A percentile compares a stretch with the other conserved stretches of the same genome.
phyloP scores from a whole-genome alignment of 257 asterid genomes.

The Nicotiana otophora region DNA sequence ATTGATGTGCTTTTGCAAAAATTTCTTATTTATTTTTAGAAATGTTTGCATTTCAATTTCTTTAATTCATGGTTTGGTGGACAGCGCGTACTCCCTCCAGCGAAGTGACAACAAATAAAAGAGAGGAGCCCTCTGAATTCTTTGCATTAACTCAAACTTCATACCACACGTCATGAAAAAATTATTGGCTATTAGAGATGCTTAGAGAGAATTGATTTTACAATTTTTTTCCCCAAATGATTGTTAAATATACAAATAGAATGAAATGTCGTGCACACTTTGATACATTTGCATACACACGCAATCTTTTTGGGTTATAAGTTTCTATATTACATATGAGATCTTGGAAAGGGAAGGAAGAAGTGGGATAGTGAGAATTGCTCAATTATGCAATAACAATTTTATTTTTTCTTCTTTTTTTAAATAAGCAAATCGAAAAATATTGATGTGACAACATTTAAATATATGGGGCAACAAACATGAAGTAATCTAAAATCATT shows the following conservation, averaged over 20 bases:
- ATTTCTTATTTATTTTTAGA: background rate
- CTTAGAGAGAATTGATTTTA: background rate
- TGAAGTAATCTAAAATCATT: too few relatives aligned
- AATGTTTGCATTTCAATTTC: background rate
- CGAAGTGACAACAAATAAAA: background rate
- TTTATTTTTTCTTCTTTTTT: background rate
- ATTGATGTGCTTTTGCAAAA: background rate
- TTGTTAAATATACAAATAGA: background rate
- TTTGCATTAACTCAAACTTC: background rate
- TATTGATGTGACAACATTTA: background rate
- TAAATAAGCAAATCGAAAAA: background rate
- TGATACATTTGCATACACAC: background rate
- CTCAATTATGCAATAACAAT: background rate
- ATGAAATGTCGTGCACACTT: background rate
- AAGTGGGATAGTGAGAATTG: background rate
- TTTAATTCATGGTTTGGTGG: background rate
- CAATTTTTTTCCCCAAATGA: background rate
- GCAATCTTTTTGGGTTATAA: background rate
- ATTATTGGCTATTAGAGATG: background rate
- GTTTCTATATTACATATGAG: background rate
- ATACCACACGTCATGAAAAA: background rate
- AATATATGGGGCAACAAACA: too few relatives aligned
- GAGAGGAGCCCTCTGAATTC: background rate
- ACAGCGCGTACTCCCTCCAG: background rate
- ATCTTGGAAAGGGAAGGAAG: background rate